phyloP scores from a whole-genome alignment of 495 filamentous ascomycete genomes.

The Haplographium delicatum region DNA sequence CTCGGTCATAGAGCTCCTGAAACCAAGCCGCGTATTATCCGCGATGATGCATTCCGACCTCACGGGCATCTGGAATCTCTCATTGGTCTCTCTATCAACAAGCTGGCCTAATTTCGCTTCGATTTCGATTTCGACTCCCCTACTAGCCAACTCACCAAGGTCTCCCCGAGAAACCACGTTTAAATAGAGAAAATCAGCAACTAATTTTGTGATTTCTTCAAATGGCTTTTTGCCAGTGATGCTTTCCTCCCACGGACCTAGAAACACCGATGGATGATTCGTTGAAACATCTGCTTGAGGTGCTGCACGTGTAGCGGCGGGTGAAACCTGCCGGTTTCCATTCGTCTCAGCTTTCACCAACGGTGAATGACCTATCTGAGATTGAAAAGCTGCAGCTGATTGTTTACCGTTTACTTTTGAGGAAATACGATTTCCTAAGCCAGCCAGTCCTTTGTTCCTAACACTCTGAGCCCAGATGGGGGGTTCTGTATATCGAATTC shows the following conservation, averaged over 20 bases:
- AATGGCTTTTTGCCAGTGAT: slow-evolving; percentile 60
- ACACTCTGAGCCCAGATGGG: slow-evolving; percentile 42
- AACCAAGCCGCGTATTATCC: slow-evolving; percentile 45
- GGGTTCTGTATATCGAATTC: slow-evolving; percentile 31
- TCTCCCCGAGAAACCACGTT: slow-evolving; percentile 57
- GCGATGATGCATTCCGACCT: slow-evolving; percentile 60
- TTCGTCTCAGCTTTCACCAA: slow-evolving; percentile 22
- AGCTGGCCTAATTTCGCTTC: slow-evolving; percentile 86
- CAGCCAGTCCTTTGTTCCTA: neutral
- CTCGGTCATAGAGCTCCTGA: slow-evolving; percentile 81
- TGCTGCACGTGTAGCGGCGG: slow-evolving; percentile 11
- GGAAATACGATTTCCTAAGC: too few species aligned
- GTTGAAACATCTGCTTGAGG: slow-evolving; percentile 2
- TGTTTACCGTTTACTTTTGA: slow-evolving; percentile 22
- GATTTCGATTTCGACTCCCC: slow-evolving; percentile 76
- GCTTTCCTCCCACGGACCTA: slow-evolving; percentile 69
- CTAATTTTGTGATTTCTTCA: slow-evolving; percentile 58
- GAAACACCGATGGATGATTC: slow-evolving; percentile 26
- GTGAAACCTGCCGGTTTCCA: slow-evolving; percentile 18
- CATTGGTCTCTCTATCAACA: slow-evolving; percentile 61
- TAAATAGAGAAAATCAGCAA: slow-evolving; percentile 71
- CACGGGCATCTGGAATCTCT: slow-evolving; percentile 61
- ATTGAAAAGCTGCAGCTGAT: slow-evolving; percentile 3
- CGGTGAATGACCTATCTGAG: slow-evolving; percentile 19
- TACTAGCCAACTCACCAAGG: slow-evolving; percentile 44